These are phyloP conservation scores for Polysphondylium violaceum DNA, from an alignment of 78 protist species.

Conservation along the genomic window DNA sequence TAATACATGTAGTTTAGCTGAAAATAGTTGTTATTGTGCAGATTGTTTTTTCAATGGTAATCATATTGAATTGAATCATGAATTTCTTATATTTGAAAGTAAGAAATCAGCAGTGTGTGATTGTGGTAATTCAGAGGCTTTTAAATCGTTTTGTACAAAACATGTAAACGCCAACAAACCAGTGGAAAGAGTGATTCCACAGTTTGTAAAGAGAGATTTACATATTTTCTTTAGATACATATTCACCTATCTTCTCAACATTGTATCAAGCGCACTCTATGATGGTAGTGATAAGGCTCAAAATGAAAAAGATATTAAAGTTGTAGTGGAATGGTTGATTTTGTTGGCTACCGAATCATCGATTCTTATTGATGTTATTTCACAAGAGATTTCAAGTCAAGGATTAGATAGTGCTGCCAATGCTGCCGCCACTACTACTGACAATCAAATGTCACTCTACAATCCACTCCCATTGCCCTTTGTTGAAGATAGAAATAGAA, in stretches of 20 bases:
- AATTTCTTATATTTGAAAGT: slow-evolving; percentile 43
- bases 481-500: slow-evolving; percentile 29
- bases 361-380: slow-evolving; percentile 48
- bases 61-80: slow-evolving; percentile 46
- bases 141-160: too few relatives aligned
- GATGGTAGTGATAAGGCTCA: neutral
- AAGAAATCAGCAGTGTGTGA: slow-evolving; percentile 61
- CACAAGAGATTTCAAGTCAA: slow-evolving; percentile 42
- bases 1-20: slow-evolving; percentile 21
- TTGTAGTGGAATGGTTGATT: slow-evolving; percentile 33
- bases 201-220: slow-evolving; percentile 31
- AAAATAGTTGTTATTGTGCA: slow-evolving; percentile 55
- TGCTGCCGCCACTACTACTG: too few relatives aligned
- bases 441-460: too few relatives aligned
- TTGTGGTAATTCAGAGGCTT: slow-evolving; percentile 75
- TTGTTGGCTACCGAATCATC: slow-evolving; percentile 43
- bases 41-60: slow-evolving; percentile 61
- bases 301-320: neutral
- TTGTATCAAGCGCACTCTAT: neutral
- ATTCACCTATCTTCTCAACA: slow-evolving; percentile 31
- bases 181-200: slow-evolving; percentile 4
- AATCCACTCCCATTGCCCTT: slow-evolving; percentile 2
- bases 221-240: slow-evolving; percentile 65
- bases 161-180: too few relatives aligned
- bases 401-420: slow-evolving; percentile 6